Evolutionary conservation across 176 grass and related monocot genomes (phyloP).

Genomic region (Oryza coarctata): DNA sequence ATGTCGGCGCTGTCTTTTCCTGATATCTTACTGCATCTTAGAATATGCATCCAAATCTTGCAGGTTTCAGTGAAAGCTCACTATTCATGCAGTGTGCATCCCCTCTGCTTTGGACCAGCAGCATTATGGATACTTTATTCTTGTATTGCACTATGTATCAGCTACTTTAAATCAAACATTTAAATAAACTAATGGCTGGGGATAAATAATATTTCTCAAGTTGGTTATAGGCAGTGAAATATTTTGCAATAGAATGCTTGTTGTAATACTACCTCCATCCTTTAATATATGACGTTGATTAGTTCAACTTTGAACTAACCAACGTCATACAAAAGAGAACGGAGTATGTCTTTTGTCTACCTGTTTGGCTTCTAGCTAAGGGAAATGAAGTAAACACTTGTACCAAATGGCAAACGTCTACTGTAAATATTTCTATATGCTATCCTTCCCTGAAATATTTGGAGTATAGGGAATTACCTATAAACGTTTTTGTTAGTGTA

Average conservation of each 20-base stretch:
- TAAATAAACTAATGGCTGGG: background rate
- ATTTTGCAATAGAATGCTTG: background rate
- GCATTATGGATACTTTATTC: background rate
- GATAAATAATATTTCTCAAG: background rate
- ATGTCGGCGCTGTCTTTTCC: too few relatives aligned
- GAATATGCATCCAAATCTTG: too few relatives aligned
- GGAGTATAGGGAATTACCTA: slow-evolving; percentile 37
- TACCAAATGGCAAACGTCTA: background rate
- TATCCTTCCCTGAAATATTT: slow-evolving; percentile 7
- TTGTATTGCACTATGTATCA: background rate
- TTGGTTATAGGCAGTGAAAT: background rate
- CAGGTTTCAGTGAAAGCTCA: too few relatives aligned
- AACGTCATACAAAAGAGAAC: too few relatives aligned
- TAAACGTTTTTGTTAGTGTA: slow-evolving; percentile 41
- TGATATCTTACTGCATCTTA: too few relatives aligned
- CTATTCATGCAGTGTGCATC: too few relatives aligned
- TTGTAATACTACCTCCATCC: too few relatives aligned
- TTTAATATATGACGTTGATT: too few relatives aligned
- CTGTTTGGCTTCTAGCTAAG: background rate
- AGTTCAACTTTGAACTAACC: too few relatives aligned
- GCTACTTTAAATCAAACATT: background rate
- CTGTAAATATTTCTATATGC: background rate
- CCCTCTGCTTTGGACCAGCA: too few relatives aligned
- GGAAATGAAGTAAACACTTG: background rate
- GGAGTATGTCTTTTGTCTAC: too few relatives aligned